These are phyloP conservation scores for Rhizoctonia solani DNA, from an alignment of 1,284 basidiomycete genomes.

Conservation along the genomic window DNA sequence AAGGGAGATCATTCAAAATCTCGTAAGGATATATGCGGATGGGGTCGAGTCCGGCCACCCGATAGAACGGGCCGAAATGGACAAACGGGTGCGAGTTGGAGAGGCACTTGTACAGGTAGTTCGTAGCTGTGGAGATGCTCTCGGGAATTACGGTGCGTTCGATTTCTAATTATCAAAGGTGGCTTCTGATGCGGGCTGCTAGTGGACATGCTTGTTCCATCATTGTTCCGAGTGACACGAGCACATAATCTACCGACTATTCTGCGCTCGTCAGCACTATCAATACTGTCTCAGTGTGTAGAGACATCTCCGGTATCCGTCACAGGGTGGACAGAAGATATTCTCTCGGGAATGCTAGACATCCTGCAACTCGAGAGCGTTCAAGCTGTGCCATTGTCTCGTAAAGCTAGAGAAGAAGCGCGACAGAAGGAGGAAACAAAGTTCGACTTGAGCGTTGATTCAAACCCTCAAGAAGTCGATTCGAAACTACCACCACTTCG, in stretches of 20 bases:
- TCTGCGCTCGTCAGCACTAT: constrained; percentile 80
- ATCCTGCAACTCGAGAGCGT: constrained; percentile 76
- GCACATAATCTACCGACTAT: constrained; percentile 65
- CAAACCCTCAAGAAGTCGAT: constrained; percentile 58
- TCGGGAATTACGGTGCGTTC: constrained; percentile 71
- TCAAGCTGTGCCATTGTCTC: constrained; percentile 39
- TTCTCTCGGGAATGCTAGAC: constrained; percentile 72
- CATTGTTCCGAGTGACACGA: constrained; percentile 65
- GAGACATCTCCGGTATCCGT: constrained; percentile 66
- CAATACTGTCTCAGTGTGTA: constrained; percentile 74
- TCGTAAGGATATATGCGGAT: constrained; percentile 65
- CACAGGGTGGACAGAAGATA: constrained; percentile 62
- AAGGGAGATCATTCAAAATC: constrained; percentile 65
- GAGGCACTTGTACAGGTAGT: constrained; percentile 87
- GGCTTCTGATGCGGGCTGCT: background rate
- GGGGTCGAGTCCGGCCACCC: constrained; percentile 47
- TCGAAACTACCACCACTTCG: constrained; percentile 77
- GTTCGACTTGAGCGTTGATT: constrained; percentile 50
- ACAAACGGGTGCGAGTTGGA: constrained; percentile 79
- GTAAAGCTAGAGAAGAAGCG: constrained; percentile 16
- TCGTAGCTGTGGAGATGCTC: constrained; percentile 68
- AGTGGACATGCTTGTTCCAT: constrained; percentile 76
- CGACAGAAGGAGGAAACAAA: constrained; percentile 7
- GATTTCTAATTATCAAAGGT: constrained; percentile 9
- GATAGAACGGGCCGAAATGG: constrained; percentile 69